These are phyloP conservation scores for Mortierella sp. DNA, from an alignment of 371 early-diverging fungal genomes.

Conservation along the genomic window DNA sequence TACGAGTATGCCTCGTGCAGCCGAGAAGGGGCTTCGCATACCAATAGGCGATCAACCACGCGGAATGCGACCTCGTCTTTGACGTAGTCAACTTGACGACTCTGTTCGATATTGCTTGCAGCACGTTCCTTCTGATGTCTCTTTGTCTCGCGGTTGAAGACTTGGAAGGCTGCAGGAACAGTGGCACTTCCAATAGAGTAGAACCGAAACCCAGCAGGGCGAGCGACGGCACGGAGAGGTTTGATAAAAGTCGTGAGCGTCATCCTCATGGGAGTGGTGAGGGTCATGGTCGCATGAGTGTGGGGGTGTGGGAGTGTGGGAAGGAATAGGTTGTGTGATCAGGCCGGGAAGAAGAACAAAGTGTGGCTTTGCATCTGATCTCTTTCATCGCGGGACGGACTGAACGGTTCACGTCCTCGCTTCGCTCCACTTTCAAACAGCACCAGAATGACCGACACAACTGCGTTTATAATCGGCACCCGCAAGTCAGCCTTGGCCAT, in stretches of 20 bases:
- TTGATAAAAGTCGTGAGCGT: neutral
- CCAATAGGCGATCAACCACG: constrained; percentile 89
- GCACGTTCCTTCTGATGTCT: constrained; percentile 83
- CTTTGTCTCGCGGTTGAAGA: constrained; percentile 84
- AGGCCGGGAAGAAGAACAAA: no score
- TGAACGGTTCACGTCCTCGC: no score
- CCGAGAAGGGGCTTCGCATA: constrained; percentile 30
- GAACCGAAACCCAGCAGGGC: constrained; percentile 1
- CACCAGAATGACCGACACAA: constrained; percentile 22
- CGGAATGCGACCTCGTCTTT: constrained; percentile 91
- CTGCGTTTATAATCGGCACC: constrained; percentile 73
- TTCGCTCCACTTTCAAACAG: neutral
- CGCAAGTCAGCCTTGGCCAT: constrained; percentile 94
- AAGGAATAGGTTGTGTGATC: no score
- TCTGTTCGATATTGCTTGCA: constrained; percentile 65
- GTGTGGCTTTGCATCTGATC: constrained; percentile 7
- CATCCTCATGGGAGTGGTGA: no score
- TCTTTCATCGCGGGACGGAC: neutral
- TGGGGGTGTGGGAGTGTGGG: no score
- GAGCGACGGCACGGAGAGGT: constrained; percentile 6
- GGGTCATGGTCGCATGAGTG: no score
- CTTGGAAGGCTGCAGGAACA: constrained; percentile 62
- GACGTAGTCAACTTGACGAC: constrained; percentile 90
- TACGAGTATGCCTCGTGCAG: no score
- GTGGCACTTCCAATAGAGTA: constrained; percentile 36